A percentile compares a stretch with the other conserved stretches of the same genome.
phyloP scores from a whole-genome alignment of 2,329 filamentous ascomycete species.

The Cercospora sp. region DNA sequence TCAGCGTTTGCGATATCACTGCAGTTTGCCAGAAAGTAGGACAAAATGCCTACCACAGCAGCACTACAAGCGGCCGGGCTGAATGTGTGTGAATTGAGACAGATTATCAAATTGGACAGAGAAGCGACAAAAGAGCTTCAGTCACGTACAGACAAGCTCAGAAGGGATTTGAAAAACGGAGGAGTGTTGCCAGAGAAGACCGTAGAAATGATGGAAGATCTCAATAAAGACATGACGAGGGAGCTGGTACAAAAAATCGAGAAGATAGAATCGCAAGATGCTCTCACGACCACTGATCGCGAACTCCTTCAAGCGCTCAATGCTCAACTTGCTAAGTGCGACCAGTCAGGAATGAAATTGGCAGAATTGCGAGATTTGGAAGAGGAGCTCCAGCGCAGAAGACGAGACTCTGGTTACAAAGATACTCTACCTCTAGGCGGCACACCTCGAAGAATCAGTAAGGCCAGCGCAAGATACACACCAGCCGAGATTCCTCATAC shows the following conservation, averaged over 20 bases:
- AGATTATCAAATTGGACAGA: conserved; percentile 27
- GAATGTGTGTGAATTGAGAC: conserved; percentile 24
- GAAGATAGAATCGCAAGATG: conserved; percentile 25
- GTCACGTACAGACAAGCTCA: conserved; percentile 25
- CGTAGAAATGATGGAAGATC: conserved; percentile 22
- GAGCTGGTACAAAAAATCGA: conserved; percentile 30
- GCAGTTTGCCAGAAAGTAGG: not conserved
- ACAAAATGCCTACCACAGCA: conserved; percentile 14
- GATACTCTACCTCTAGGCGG: conserved; percentile 20
- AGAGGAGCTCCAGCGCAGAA: conserved; percentile 15
- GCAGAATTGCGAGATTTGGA: conserved; percentile 29
- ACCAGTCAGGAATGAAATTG: conserved; percentile 27
- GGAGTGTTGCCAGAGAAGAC: conserved; percentile 18
- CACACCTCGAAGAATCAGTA: conserved; percentile 15
- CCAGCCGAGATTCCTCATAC: conserved; percentile 8
- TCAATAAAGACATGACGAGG: conserved; percentile 30
- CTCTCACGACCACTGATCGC: conserved; percentile 25
- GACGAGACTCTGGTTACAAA: conserved; percentile 9
- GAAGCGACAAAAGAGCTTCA: conserved; percentile 27
- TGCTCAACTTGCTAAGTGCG: conserved; percentile 28
- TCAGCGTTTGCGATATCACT: not conserved
- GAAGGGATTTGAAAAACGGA: conserved; percentile 21
- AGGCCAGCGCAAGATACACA: conserved; percentile 13
- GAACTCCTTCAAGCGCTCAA: conserved; percentile 31
- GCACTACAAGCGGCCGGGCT: conserved; percentile 21